Percentiles rank a stretch among this genome's conserved stretches.
Evolutionary conservation across 345 rosid genomes (phyloP).

Genomic region (Rhizophora mangle): DNA sequence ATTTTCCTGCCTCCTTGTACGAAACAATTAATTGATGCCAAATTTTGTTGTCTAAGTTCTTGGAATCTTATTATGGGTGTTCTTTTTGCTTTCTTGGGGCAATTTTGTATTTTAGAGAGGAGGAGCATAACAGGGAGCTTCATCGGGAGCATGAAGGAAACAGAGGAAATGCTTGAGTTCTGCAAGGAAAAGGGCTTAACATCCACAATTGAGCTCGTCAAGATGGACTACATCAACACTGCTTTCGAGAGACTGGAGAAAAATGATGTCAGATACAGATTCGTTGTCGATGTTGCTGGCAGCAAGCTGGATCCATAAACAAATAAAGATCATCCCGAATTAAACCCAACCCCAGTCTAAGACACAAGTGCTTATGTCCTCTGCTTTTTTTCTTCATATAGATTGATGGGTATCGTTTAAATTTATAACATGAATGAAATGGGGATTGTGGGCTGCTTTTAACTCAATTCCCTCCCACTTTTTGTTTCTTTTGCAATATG

Average conservation of each 20-base stretch:
- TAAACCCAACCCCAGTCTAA: background rate
- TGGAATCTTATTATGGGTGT: background rate
- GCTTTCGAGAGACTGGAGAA: slow-evolving; percentile 87
- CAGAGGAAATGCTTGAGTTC: slow-evolving; percentile 74
- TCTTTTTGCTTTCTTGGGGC: background rate
- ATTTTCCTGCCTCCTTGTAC: too few relatives aligned
- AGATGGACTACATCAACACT: slow-evolving; percentile 77
- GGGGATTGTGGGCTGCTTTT: slow-evolving; percentile 1
- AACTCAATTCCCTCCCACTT: background rate
- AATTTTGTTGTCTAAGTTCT: too few relatives aligned
- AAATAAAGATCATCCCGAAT: background rate
- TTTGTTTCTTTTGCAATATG: background rate
- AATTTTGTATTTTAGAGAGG: slow-evolving; percentile 46
- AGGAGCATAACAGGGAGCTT: slow-evolving; percentile 73
- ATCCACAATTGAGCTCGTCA: slow-evolving; percentile 73
- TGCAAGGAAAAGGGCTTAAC: slow-evolving; percentile 62
- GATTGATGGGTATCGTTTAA: background rate
- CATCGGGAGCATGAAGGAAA: slow-evolving; percentile 83
- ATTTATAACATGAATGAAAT: background rate
- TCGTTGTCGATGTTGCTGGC: slow-evolving; percentile 87
- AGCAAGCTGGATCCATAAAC: slow-evolving; percentile 56
- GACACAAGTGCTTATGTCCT: background rate
- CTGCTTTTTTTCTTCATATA: background rate
- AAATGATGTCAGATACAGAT: slow-evolving; percentile 90
- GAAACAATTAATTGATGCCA: too few relatives aligned